Evolutionary conservation across 148 eudicot genomes (phyloP).

Genomic region (Persicaria tinctoria): DNA sequence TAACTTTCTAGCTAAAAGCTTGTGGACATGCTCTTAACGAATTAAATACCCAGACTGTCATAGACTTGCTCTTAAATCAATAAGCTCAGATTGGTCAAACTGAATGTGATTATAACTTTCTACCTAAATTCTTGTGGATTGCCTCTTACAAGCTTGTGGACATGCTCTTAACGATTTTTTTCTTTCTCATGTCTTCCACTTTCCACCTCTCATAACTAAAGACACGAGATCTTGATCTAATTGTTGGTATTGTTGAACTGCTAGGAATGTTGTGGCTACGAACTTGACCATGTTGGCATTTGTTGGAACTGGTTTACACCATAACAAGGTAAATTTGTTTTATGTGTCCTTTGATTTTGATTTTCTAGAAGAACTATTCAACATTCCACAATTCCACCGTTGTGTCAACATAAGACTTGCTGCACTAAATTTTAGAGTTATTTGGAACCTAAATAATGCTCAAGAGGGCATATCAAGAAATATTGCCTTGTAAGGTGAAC

Average conservation of each 20-base stretch:
- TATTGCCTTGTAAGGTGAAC: no score
- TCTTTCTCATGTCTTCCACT: not conserved
- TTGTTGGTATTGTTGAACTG: constrained; percentile 31
- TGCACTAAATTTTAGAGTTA: not conserved
- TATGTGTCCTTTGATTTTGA: not conserved
- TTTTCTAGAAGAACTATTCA: not conserved
- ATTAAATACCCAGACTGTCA: no score
- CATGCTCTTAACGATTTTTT: no score
- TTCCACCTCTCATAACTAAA: not conserved
- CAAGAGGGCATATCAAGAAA: no score
- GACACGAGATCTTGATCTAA: constrained; percentile 13
- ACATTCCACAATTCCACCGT: not conserved
- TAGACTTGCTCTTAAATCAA: no score
- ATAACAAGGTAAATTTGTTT: constrained; percentile 50
- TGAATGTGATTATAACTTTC: no score
- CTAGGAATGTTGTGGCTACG: constrained; percentile 98
- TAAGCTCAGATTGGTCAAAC: no score
- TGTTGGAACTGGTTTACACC: constrained; percentile 93
- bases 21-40: no score
- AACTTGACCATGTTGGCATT: constrained; percentile 84
- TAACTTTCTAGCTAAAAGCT: no score
- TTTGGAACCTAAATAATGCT: no score
- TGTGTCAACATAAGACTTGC: not conserved
- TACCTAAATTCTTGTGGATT: no score
- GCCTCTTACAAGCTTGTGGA: no score